Base-by-base conservation (phyloP, 2,329 filamentous ascomycete genomes). In the Aspergillus niger region DNA sequence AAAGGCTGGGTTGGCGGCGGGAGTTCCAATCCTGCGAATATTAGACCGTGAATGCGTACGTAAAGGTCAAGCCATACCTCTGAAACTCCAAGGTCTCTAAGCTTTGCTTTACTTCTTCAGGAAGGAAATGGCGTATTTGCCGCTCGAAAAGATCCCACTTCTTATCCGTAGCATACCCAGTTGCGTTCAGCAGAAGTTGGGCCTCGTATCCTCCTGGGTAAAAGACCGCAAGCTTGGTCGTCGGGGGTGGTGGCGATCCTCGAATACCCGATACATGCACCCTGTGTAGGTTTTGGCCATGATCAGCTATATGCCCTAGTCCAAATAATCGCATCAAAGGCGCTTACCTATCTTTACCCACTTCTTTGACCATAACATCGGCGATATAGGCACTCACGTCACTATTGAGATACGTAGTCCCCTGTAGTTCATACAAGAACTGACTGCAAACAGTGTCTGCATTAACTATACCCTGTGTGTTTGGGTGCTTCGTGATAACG, bases 21-120 rank as follows among this genome's bases (percentile, higher is more conserved):
- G 74, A 0, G 74, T 71, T 15, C 78, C 79, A 7, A 80, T 67
- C 28, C 73, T 73, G 11, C 3, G 3, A 24, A 13, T 36, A 2
- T 38, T 38, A 38, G 15, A 2, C n/a, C 3, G 8, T 15, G 5
- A 36, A 3, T 2, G 2, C 10, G 8, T 10, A 32, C 1, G 30
- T 13, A n/a, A 22, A 28, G 26, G 17, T 2, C 49, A 32, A 52
- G 8, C 8, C 59, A 57, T 68, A 75, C 67, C 79, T 69, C 67
- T 85, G 82, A 55, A 85, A 85, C 39, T 85, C 82, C n/a, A 86
- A 72, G 3, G 82, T 69, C 57, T 84, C 79, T 48, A 84, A 76
- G 36, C 78, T 71, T 20, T 79, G 71, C 24, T 74, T 58, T 5
- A 77, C 70, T 1, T 73, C 74, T 28, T 78, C 70, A n/a, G 76